Percentiles rank a stretch among this genome's conserved stretches.
phyloP scores from a whole-genome alignment of 495 filamentous ascomycete species.

The Trichoderma erinaceum region DNA sequence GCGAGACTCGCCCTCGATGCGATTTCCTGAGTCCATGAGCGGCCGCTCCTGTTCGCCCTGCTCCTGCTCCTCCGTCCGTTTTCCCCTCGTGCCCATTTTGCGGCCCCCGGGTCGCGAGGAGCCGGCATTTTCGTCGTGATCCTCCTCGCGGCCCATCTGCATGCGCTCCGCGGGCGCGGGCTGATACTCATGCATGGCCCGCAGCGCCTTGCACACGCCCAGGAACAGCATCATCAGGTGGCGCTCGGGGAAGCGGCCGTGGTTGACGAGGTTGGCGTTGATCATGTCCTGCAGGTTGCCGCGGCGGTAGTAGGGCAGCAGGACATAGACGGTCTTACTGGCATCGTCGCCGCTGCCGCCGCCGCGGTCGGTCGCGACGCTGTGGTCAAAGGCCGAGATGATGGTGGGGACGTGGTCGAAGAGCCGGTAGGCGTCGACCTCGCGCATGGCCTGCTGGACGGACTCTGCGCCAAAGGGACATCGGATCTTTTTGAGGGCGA shows the following conservation, averaged over 20 bases:
- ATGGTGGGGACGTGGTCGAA: conserved; percentile 78
- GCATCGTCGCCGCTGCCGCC: conserved; percentile 47
- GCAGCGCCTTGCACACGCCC: conserved; percentile 82
- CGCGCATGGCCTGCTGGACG: conserved; percentile 86
- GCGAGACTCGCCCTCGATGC: conserved; percentile 46
- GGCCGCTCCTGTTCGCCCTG: conserved; percentile 70
- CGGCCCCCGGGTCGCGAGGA: conserved; percentile 34
- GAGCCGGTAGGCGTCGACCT: conserved; percentile 92
- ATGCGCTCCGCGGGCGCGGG: conserved; percentile 46
- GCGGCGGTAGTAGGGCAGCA: conserved; percentile 88
- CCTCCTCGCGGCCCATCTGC: conserved; percentile 30
- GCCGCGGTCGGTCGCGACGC: conserved; percentile 46
- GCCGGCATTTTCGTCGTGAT: conserved; percentile 45
- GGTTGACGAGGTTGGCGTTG: conserved; percentile 97
- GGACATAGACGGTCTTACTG: conserved; percentile 91
- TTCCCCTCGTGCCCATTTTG: conserved; percentile 43
- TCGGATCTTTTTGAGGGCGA: conserved; percentile 96
- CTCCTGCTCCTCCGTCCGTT: conserved; percentile 52
- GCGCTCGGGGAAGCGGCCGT: conserved; percentile 84
- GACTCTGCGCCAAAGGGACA: conserved; percentile 96
- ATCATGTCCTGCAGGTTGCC: conserved; percentile 97
- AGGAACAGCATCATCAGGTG: conserved; percentile 83
- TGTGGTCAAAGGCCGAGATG: conserved; percentile 86
- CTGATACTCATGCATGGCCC: conserved; percentile 83
- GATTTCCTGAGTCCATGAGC: conserved; percentile 72